These are phyloP conservation scores for Iberis pinnata DNA, from an alignment of 345 rosid genomes.

Conservation along the genomic window DNA sequence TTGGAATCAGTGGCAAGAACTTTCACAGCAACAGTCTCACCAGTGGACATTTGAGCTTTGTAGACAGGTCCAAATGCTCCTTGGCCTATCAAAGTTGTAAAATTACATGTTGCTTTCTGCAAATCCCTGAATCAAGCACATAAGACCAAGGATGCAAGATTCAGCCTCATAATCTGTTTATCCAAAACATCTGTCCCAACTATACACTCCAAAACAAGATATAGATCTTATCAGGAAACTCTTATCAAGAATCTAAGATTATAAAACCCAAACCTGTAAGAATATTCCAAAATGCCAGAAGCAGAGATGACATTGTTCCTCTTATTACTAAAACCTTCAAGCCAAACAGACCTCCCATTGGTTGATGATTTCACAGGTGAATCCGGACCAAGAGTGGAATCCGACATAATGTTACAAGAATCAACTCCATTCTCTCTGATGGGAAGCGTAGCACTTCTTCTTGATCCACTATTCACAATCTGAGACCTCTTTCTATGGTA, in stretches of 20 bases:
- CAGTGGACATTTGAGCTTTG: slow-evolving; percentile 62
- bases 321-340: slow-evolving; percentile 62
- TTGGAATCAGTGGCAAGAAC: slow-evolving; percentile 84
- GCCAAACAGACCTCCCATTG: slow-evolving; percentile 63
- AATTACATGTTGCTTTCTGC: slow-evolving; percentile 85
- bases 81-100: slow-evolving; percentile 73
- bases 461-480: slow-evolving; percentile 83
- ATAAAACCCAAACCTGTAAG: slow-evolving; percentile 74
- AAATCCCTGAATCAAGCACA: too few species aligned
- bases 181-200: too few species aligned
- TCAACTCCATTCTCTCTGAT: slow-evolving; percentile 76
- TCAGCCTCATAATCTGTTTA: not conserved
- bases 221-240: too few species aligned
- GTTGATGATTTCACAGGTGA: slow-evolving; percentile 72
- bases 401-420: slow-evolving; percentile 64
- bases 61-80: slow-evolving; percentile 97
- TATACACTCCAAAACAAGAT: too few species aligned
- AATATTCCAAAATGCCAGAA: slow-evolving; percentile 91
- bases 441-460: slow-evolving; percentile 67
- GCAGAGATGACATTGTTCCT: slow-evolving; percentile 49
- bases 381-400: slow-evolving; percentile 76
- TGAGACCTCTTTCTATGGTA: slow-evolving; percentile 46
- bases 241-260: too few species aligned
- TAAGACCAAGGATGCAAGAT: slow-evolving; percentile 7
- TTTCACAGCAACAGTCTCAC: slow-evolving; percentile 71